Conservation (phyloP, 2,329 filamentous ascomycete genomes). For the Fusarium sp. region DNA sequence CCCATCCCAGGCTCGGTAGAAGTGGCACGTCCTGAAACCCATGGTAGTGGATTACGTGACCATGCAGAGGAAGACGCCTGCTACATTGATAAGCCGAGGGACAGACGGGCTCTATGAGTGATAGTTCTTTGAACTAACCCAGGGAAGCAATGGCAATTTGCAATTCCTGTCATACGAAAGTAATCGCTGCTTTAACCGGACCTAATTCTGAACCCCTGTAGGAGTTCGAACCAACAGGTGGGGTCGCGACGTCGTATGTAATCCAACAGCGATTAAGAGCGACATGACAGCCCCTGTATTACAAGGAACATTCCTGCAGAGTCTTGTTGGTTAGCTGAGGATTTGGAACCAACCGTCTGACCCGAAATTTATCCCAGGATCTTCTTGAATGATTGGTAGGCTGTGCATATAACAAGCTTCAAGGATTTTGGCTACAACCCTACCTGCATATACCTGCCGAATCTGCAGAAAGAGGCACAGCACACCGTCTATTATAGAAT, state of each 20-base stretch:
- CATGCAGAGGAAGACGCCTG: no score
- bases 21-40: not conserved
- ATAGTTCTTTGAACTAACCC: not conserved
- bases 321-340: not conserved
- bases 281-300: not conserved
- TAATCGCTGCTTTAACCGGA: conserved; percentile 2
- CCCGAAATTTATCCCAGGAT: not conserved
- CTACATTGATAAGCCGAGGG: not conserved
- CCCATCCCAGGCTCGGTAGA: not conserved
- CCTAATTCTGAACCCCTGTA: not conserved
- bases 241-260: not conserved
- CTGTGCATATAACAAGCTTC: not conserved
- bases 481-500: not conserved
- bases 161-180: not conserved
- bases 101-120: not conserved
- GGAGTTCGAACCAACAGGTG: not conserved
- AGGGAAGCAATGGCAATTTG: not conserved
- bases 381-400: not conserved
- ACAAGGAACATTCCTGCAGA: not conserved
- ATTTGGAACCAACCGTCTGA: not conserved
- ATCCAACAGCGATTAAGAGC: not conserved
- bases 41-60: not conserved
- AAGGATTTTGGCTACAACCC: not conserved
- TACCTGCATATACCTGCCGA: not conserved
- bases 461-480: not conserved